phyloP scores from a whole-genome alignment of 768 basidiomycete species.

The Atractiella rhizophila region DNA sequence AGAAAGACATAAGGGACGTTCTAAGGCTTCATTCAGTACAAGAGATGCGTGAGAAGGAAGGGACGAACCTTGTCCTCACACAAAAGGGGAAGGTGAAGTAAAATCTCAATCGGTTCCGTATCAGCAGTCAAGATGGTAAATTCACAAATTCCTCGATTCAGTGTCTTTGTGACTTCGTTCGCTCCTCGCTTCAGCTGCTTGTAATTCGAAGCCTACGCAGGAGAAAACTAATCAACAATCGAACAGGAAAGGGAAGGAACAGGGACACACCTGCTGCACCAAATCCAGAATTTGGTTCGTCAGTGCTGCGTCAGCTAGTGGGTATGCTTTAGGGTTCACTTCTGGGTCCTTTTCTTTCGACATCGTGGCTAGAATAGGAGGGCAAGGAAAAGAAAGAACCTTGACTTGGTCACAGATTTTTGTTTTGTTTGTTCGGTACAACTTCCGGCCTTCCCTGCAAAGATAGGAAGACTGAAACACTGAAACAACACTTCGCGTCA shows the following conservation, averaged over 20 bases:
- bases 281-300: conserved; percentile 95
- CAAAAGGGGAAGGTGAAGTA: conserved; percentile 82
- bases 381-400: too few species aligned
- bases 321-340: conserved; percentile 18
- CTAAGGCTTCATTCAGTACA: conserved; percentile 22
- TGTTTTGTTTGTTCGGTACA: too few species aligned
- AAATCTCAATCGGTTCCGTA: conserved; percentile 89
- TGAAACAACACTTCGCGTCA: too few species aligned
- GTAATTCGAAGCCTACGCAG: conserved; percentile 60
- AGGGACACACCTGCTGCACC: conserved; percentile 32
- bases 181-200: conserved; percentile 98
- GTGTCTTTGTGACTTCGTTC: conserved; percentile 95
- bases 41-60: not conserved
- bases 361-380: too few species aligned
- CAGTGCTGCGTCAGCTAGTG: conserved; percentile 43
- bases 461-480: too few species aligned
- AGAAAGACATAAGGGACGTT: conserved; percentile 93
- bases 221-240: not conserved
- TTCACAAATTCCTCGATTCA: conserved; percentile 77
- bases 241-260: not conserved
- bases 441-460: too few species aligned
- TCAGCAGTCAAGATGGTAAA: conserved; percentile 85
- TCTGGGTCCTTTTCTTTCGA: too few species aligned
- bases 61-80: conserved; percentile 74
- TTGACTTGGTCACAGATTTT: too few species aligned